Percentiles rank a stretch among this genome's conserved stretches.
phyloP scores from a whole-genome alignment of 345 rosid species.

The Citrus inodora region DNA sequence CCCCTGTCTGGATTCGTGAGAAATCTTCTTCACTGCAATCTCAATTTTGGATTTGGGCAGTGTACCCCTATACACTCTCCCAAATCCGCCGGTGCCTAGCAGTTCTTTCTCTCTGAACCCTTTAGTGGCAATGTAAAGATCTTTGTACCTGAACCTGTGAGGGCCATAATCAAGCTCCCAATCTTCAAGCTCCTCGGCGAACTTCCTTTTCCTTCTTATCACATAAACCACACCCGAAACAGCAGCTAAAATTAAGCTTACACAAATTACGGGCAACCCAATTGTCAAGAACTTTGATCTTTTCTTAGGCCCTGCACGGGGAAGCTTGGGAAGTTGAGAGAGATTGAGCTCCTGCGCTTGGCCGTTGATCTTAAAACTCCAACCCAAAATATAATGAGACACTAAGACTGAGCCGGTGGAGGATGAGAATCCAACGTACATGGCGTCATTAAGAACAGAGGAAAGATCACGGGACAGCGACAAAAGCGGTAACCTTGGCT shows the following conservation, averaged over 20 bases:
- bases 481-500: slow-evolving; percentile 46
- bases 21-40: slow-evolving; percentile 62
- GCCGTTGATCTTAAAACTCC: slow-evolving; percentile 57
- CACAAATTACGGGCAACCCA: slow-evolving; percentile 43
- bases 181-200: slow-evolving; percentile 62
- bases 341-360: slow-evolving; percentile 37
- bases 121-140: slow-evolving; percentile 57
- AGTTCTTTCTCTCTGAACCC: slow-evolving; percentile 58
- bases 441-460: slow-evolving; percentile 18
- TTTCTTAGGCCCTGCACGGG: slow-evolving; percentile 31
- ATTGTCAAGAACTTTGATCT: slow-evolving; percentile 33
- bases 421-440: slow-evolving; percentile 75
- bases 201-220: slow-evolving; percentile 46
- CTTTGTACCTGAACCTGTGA: slow-evolving; percentile 58
- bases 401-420: slow-evolving; percentile 41
- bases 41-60: slow-evolving; percentile 39
- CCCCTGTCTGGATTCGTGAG: slow-evolving; percentile 62
- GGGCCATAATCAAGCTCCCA: slow-evolving; percentile 72
- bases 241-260: slow-evolving; percentile 16
- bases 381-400: slow-evolving; percentile 58
- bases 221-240: slow-evolving; percentile 19
- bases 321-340: slow-evolving; percentile 61
- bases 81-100: slow-evolving; percentile 67
- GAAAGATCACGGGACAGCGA: slow-evolving; percentile 46
- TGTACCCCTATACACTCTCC: slow-evolving; percentile 57